Conservation (phyloP, 306 rosid species). For the Trifolium subterraneum region DNA sequence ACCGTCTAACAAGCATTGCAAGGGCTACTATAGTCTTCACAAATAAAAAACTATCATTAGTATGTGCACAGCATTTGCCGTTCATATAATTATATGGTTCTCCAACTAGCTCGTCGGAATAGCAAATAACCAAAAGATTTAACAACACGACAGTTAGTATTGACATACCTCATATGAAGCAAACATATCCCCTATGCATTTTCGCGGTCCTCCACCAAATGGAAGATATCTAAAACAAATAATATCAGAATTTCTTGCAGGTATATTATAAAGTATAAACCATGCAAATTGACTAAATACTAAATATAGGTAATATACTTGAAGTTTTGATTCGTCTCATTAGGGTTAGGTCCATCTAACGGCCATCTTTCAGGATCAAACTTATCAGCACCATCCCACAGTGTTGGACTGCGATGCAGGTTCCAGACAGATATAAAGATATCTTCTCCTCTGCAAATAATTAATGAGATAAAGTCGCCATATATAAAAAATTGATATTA, state of each 20-base stretch:
- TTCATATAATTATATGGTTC: conserved; percentile 5
- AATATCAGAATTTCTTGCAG: conserved; percentile 18
- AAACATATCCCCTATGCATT: conserved; percentile 91
- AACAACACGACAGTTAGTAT: conserved; percentile 20
- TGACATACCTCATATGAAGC: conserved; percentile 85
- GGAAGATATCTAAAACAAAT: conserved; percentile 78
- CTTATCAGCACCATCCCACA: conserved; percentile 86
- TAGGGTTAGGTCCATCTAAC: conserved; percentile 95
- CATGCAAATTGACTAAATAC: conserved; percentile 25
- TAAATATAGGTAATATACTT: conserved; percentile 52
- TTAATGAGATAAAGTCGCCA: conserved; percentile 29
- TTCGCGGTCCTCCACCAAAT: conserved; percentile 96
- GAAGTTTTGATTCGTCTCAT: conserved; percentile 92
- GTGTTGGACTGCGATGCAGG: conserved; percentile 83
- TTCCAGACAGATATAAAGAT: conserved; percentile 93
- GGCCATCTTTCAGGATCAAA: conserved; percentile 97
- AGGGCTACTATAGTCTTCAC: conserved; percentile 86
- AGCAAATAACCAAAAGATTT: conserved; percentile 21
- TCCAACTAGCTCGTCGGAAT: conserved; percentile 15
- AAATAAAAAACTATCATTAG: conserved; percentile 29
- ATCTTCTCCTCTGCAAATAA: conserved; percentile 85
- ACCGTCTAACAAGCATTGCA: conserved; percentile 85
- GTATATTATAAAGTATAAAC: background rate
- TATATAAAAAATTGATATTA: too few relatives aligned
- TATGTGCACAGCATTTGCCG: conserved; percentile 22